phyloP scores from a whole-genome alignment of 2,329 filamentous ascomycete genomes.

The Colletotrichum sp. region DNA sequence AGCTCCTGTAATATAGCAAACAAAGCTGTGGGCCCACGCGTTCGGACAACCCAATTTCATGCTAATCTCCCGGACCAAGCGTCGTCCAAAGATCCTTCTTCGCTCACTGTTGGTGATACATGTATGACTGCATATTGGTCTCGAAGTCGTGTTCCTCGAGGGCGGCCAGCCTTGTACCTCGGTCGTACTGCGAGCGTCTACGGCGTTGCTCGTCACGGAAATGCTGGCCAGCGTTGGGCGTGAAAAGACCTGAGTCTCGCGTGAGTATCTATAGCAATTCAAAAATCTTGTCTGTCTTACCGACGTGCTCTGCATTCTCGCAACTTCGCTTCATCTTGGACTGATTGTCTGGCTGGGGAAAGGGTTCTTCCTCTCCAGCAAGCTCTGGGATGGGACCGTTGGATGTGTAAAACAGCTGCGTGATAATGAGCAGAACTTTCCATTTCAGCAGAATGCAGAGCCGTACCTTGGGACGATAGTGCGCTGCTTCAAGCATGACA shows the following conservation, averaged over 20 bases:
- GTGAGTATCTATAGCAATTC: neutral
- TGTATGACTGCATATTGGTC: conserved; percentile 40
- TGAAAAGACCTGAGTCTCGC: conserved; percentile 70
- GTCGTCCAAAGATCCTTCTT: conserved; percentile 10
- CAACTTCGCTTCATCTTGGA: conserved; percentile 88
- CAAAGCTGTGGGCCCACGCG: neutral
- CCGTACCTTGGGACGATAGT: conserved; percentile 82
- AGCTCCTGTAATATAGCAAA: conserved; percentile 19
- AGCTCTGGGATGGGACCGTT: conserved; percentile 54
- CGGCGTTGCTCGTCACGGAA: conserved; percentile 78
- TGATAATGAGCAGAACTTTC: neutral
- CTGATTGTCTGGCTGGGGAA: conserved; percentile 81
- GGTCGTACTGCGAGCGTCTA: conserved; percentile 79
- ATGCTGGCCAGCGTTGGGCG: conserved; percentile 77
- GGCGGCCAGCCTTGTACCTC: conserved; percentile 76
- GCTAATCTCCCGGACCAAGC: neutral
- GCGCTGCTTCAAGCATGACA: conserved; percentile 85
- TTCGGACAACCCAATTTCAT: neutral
- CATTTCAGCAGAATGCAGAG: neutral
- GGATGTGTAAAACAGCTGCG: conserved; percentile 57
- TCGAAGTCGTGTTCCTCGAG: conserved; percentile 67
- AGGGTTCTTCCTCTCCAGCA: conserved; percentile 74
- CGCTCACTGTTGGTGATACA: conserved; percentile 8
- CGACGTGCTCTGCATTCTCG: conserved; percentile 85
- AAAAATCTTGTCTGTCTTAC: conserved; percentile 49